Conservation (phyloP, 768 basidiomycete genomes). For the Boletus speciosus region DNA sequence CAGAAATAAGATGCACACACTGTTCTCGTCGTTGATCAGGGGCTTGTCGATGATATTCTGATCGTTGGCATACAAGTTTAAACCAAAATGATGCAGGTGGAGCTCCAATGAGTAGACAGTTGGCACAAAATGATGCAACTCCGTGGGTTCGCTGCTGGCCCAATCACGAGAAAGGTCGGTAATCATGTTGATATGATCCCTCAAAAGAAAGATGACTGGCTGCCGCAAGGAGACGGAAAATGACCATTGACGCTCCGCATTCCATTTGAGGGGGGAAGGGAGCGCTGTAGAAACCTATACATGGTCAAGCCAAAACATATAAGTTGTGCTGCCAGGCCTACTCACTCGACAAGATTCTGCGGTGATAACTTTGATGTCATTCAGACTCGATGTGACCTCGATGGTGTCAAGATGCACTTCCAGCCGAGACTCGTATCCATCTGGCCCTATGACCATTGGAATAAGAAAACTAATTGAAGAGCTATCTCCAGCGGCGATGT, state of each 20-base stretch:
- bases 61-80: conserved; percentile 88
- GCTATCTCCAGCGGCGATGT: conserved; percentile 69
- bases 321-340: conserved; percentile 11
- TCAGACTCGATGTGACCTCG: conserved; percentile 79
- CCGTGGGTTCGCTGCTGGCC: conserved; percentile 75
- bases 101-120: conserved; percentile 71
- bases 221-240: conserved; percentile 69
- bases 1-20: conserved; percentile 37
- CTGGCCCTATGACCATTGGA: conserved; percentile 69
- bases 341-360: conserved; percentile 77
- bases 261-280: conserved; percentile 82
- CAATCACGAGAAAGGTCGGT: conserved; percentile 92
- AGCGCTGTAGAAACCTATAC: conserved; percentile 65
- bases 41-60: conserved; percentile 96
- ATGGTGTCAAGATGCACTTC: conserved; percentile 81
- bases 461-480: conserved; percentile 84
- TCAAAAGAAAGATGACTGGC: conserved; percentile 72
- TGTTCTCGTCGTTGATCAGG: conserved; percentile 75
- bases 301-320: conserved; percentile 2
- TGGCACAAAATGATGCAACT: conserved; percentile 82
- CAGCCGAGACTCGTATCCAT: conserved; percentile 76
- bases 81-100: conserved; percentile 67
- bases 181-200: conserved; percentile 94
- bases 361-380: conserved; percentile 74
- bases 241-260: conserved; percentile 74